phyloP scores from a whole-genome alignment of 495 filamentous ascomycete genomes.

The Penicillium chermesinum region DNA sequence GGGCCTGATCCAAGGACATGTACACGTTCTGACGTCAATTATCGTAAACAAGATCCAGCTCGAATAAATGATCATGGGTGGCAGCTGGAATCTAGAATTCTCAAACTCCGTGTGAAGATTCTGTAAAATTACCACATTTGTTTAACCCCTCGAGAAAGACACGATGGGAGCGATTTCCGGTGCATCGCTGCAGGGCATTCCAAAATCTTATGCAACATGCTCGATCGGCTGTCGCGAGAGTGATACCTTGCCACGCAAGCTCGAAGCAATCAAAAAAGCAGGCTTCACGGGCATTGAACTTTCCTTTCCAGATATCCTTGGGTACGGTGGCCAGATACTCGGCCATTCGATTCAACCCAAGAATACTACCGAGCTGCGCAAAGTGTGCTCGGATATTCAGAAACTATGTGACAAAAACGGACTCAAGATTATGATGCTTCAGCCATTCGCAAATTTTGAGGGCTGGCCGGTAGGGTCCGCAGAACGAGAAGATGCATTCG shows the following conservation, averaged over 20 bases:
- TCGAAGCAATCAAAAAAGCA: conserved; percentile 60
- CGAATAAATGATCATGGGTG: no score
- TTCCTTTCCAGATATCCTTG: conserved; percentile 68
- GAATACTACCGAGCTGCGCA: conserved; percentile 52
- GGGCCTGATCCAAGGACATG: no score
- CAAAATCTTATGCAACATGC: conserved; percentile 59
- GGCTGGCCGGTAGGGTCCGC: conserved; percentile 59
- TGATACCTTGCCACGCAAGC: conserved; percentile 57
- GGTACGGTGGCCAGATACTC: conserved; percentile 50
- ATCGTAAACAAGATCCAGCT: no score
- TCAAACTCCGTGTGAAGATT: no score
- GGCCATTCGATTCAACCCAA: conserved; percentile 45
- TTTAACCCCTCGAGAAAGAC: no score
- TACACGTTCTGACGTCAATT: no score
- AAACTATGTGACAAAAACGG: conserved; percentile 46
- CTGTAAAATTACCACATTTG: no score
- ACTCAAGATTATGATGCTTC: conserved; percentile 66
- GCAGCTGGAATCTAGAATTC: no score
- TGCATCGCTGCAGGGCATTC: no score
- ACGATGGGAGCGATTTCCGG: no score
- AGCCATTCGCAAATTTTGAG: conserved; percentile 78
- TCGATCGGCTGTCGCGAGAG: conserved; percentile 51
- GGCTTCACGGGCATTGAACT: conserved; percentile 71
- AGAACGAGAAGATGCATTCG: conserved; percentile 61
- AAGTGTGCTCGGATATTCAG: conserved; percentile 47